Evolutionary conservation across 768 basidiomycete species (phyloP).

Genomic region (Serendipita sp.): DNA sequence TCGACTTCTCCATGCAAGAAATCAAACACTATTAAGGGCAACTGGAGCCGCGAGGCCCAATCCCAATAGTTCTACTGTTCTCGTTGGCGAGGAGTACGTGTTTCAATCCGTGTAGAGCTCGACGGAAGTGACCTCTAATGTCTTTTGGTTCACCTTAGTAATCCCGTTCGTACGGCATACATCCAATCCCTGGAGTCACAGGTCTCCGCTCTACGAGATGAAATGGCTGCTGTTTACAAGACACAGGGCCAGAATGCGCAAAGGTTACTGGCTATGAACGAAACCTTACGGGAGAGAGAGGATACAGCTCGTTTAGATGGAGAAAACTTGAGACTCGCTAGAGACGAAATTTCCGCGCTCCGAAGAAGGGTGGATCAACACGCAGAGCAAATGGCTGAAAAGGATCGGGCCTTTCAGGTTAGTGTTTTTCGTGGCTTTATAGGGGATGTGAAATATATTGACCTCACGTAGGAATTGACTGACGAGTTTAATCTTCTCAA

Average conservation of each 20-base stretch:
- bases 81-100: conserved; percentile 59
- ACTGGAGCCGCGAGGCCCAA: conserved; percentile 55
- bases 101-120: neutral
- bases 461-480: conserved; percentile 53
- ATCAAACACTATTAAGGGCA: conserved; percentile 72
- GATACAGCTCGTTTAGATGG: conserved; percentile 68
- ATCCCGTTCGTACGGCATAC: conserved; percentile 76
- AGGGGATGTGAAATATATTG: neutral
- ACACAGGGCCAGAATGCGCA: conserved; percentile 94
- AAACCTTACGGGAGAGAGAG: conserved; percentile 86
- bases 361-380: conserved; percentile 70
- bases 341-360: conserved; percentile 57
- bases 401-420: conserved; percentile 80
- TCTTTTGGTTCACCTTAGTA: conserved; percentile 27
- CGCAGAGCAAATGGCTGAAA: conserved; percentile 71
- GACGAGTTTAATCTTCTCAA: conserved; percentile 89
- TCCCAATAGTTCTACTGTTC: conserved; percentile 45
- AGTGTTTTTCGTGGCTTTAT: conserved; percentile 5
- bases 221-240: conserved; percentile 89
- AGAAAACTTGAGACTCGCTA: conserved; percentile 59
- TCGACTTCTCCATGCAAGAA: conserved; percentile 80
- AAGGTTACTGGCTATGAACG: conserved; percentile 81
- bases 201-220: conserved; percentile 79
- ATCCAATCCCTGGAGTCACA: conserved; percentile 86
- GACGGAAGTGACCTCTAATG: neutral